Base-by-base conservation (phyloP, 2,329 filamentous ascomycete genomes). In the Ophioceras dolichostomum region DNA sequence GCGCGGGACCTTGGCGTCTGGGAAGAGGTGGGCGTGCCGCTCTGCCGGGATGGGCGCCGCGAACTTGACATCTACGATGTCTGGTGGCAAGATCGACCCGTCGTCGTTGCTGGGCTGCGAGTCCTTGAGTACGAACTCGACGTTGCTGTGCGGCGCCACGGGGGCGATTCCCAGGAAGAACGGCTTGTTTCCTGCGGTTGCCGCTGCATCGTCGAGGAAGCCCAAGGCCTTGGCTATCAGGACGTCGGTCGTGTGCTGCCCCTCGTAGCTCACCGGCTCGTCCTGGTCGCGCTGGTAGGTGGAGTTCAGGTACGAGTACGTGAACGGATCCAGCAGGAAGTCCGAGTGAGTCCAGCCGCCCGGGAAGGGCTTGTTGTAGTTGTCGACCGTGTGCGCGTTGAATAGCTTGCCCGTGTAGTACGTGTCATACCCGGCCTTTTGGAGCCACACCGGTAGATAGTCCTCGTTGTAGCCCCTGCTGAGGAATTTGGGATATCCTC, bases 371-470 rank as follows among this genome's bases (percentile, higher is more conserved):
- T 62, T 58, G 48, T 79, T 58, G 49, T 81, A 84, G 41, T 79
- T 83, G 1, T 63, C 48, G 2, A 70, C 60, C 0, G 61, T 70
- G 36, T 83, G 77, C 0, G 67, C 62, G 45, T 85, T 85, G 57
- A 80, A 79, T 4, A 83, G 60, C 49, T 86, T 85, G n/a, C 77
- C 81, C 0, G 72, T 73, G 47, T 84, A 85, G 48, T 81, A 83
- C 0, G 79, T 83, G 44, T 73, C 71, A 49, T 84, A 84, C 0
- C 78, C 79, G 0, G 70, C 72, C 4, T 69, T 53, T 45, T 83
- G 76, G n/a, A 86, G 56, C 79, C 80, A 85, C 0, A 84, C 52
- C 0, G 79, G 80, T 0, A 85, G 64, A 42, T 79, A 83, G 26
- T 78, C 68, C 2, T 77, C 67, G 40, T 84, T 82, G 41, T 74